Conservation (phyloP, 1,284 basidiomycete genomes). For the Trichosporon coremiiforme region DNA sequence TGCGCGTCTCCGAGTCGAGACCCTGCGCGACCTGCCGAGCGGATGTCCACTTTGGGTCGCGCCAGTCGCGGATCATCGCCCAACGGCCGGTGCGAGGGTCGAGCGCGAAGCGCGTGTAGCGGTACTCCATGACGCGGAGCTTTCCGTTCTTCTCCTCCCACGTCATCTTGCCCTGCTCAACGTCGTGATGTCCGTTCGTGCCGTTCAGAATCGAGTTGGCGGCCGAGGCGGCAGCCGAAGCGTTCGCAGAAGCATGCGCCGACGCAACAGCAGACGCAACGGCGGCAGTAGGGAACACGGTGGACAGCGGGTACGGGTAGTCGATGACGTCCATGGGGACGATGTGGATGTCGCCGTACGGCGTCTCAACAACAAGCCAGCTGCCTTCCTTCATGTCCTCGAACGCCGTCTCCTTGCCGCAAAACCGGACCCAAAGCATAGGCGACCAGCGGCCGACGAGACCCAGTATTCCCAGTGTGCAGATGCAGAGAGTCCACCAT, state of each 20-base stretch:
- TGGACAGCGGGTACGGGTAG: constrained; percentile 76
- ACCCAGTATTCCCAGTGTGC: constrained; percentile 74
- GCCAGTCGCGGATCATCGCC: constrained; percentile 85
- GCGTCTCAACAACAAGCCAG: constrained; percentile 85
- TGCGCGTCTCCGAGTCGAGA: constrained; percentile 61
- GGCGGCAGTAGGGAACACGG: constrained; percentile 66
- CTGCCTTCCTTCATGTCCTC: constrained; percentile 69
- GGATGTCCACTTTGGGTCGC: constrained; percentile 77
- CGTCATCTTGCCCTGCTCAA: constrained; percentile 50
- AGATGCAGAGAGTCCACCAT: constrained; percentile 73
- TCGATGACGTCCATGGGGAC: constrained; percentile 68
- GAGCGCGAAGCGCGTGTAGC: constrained; percentile 87
- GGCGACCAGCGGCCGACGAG: constrained; percentile 94
- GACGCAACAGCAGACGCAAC: constrained; percentile 18
- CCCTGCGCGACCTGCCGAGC: constrained; percentile 67
- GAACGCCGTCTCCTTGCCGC: constrained; percentile 82
- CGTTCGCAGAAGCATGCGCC: constrained; percentile 9
- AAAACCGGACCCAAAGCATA: constrained; percentile 80
- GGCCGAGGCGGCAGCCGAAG: constrained; percentile 35
- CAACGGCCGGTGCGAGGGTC: constrained; percentile 84
- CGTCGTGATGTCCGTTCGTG: constrained; percentile 35
- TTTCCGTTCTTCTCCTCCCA: constrained; percentile 56
- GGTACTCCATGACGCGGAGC: constrained; percentile 64
- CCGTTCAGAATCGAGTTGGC: constrained; percentile 34
- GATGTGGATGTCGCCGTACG: constrained; percentile 76